These are phyloP conservation scores for Thraustochytrium sp. DNA, from an alignment of 352 stramenopile genomes.

Conservation along the genomic window DNA sequence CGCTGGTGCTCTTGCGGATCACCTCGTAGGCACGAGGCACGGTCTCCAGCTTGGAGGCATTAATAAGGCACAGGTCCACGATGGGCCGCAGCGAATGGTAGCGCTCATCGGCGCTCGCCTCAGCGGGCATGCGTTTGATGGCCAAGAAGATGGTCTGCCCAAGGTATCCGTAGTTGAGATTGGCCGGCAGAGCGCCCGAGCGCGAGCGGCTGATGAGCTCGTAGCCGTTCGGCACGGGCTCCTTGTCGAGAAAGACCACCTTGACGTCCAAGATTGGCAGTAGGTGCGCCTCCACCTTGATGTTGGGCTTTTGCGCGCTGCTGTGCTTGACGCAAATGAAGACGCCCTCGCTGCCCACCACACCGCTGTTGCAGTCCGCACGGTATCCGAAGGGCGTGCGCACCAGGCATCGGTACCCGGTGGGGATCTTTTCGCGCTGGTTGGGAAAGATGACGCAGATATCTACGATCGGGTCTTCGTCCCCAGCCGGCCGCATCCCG, in stretches of 20 bases:
- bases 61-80: conserved; percentile 32
- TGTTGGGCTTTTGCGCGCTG: neutral
- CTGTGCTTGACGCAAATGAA: conserved; percentile 35
- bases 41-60: conserved; percentile 9
- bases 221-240: neutral
- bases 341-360: conserved; percentile 27
- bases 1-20: conserved; percentile 26
- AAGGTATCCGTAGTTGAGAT: conserved; percentile 38
- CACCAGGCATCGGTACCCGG: conserved; percentile 17
- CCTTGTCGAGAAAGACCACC: conserved; percentile 36
- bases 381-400: conserved; percentile 31
- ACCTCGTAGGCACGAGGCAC: neutral
- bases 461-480: conserved; percentile 36
- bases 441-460: conserved; percentile 38
- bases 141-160: conserved; percentile 13
- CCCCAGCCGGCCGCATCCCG: neutral
- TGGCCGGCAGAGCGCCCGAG: neutral
- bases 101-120: neutral
- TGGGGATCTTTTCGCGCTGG: conserved; percentile 24
- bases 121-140: conserved; percentile 9
- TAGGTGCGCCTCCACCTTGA: neutral
- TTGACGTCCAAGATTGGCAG: conserved; percentile 15
- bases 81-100: conserved; percentile 25
- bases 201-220: conserved; percentile 19
- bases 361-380: conserved; percentile 26